Evolutionary conservation across 805 yeast genomes (phyloP), one percentile per base, ranked within the genome.

Genomic region (Debaryomyces hansenii): DNA sequence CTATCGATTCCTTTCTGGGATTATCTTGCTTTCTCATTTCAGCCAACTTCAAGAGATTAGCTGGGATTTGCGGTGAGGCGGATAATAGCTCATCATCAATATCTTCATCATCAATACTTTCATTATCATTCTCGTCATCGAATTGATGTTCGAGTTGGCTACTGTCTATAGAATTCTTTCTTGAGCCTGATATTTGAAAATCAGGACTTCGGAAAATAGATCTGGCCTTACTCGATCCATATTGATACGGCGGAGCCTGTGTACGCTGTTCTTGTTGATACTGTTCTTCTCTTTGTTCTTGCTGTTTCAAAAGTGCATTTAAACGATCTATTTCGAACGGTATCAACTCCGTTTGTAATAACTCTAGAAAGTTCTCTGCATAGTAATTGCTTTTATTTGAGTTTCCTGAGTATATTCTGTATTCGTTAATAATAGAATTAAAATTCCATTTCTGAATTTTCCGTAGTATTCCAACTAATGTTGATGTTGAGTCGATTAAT

Each of bases 361-460:
- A 64, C 58, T 92, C 98, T 39, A 92, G 66, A 55, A 87, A 90
- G 4, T 84, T 84, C 60, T 91, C 97, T 16, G 90, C 88, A 53
- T 78, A 80, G 61, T 90, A 90, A 56, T 84, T 90, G 39, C 85
- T 75, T 54, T 85, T 82, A 53, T 80, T 81, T 27, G 90, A 87
- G 16, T 88, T 75, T 1, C 75, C 75, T 7, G 69, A 63, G 63
- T 82, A 87, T 7, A 87, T 74, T 44, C 96, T 72, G 65, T 90
- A 94, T 63, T 92, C 98, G 56, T 85, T 85, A 18, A 90, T 78
- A 4, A 92, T 82, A 15, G 95, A 84, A 20, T 91, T 82, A 60
- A 86, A 85, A 55, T 83, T 85, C 98, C 97, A 92, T 66, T 86
- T 86, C 64, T 89, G 94, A 34, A 91, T 73, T 60, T 85, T 84